Percentiles rank a stretch among this genome's conserved stretches.
Evolutionary conservation across 1,139 yeast genomes (phyloP).

Genomic region (Debaryomyces udenii): DNA sequence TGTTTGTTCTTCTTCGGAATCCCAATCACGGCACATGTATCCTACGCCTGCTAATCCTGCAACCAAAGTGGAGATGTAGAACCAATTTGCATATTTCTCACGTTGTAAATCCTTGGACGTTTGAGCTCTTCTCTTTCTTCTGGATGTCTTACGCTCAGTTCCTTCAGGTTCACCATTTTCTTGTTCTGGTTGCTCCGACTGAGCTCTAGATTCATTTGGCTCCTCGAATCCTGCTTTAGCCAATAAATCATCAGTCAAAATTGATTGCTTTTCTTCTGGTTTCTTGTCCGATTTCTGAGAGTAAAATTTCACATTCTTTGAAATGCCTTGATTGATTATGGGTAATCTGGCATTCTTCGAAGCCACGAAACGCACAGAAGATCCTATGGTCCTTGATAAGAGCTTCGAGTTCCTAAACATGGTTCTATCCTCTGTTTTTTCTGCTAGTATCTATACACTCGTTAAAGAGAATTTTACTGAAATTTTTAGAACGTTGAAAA

Average conservation of each 20-base stretch:
- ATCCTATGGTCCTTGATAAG: constrained; percentile 9
- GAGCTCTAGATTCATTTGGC: constrained; percentile 19
- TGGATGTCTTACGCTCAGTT: constrained; percentile 15
- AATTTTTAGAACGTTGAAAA: constrained; percentile 6
- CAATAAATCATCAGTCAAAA: constrained; percentile 79
- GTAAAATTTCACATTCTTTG: constrained; percentile 17
- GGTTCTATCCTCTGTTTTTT: background rate
- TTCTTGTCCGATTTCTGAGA: constrained; percentile 28
- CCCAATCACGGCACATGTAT: constrained; percentile 88
- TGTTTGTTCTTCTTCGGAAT: constrained; percentile 68
- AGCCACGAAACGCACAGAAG: constrained; percentile 3
- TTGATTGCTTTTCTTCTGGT: constrained; percentile 48
- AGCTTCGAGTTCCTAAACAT: constrained; percentile 14
- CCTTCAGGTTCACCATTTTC: constrained; percentile 15
- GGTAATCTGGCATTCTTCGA: constrained; percentile 3
- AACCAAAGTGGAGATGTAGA: constrained; percentile 65
- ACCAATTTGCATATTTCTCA: constrained; percentile 69
- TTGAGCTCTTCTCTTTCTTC: constrained; percentile 57
- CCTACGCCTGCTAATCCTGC: constrained; percentile 66
- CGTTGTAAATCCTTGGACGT: constrained; percentile 62
- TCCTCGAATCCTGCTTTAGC: constrained; percentile 81
- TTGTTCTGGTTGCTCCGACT: constrained; percentile 18
- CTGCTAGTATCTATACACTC: background rate
- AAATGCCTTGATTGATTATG: background rate
- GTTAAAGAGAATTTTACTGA: background rate